Conservation (phyloP, 352 stramenopile genomes). For the Pythium rishiriense region DNA sequence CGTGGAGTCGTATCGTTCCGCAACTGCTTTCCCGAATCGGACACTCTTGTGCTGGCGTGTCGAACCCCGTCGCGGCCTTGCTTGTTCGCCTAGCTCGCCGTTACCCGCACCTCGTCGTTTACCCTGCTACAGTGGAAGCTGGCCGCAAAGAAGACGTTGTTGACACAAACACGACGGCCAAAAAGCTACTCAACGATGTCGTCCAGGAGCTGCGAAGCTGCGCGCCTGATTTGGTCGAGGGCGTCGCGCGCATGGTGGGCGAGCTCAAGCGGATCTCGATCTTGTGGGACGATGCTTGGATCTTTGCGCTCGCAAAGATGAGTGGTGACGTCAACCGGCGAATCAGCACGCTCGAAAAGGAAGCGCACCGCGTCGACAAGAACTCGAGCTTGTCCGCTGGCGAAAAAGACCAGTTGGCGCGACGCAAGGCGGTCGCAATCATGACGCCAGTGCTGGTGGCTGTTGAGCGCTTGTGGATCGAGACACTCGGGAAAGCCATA, state of each 20-base stretch:
- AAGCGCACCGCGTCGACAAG: slow-evolving; percentile 64
- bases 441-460: slow-evolving; percentile 80
- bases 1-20: slow-evolving; percentile 70
- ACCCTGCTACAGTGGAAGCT: slow-evolving; percentile 70
- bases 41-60: slow-evolving; percentile 55
- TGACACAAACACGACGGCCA: slow-evolving; percentile 9
- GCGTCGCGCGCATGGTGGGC: slow-evolving; percentile 60
- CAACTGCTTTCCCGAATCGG: slow-evolving; percentile 69
- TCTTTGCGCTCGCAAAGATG: slow-evolving; percentile 69
- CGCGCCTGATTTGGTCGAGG: slow-evolving; percentile 45
- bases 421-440: slow-evolving; percentile 77
- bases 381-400: slow-evolving; percentile 59
- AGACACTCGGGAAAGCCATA: slow-evolving; percentile 49
- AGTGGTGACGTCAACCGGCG: slow-evolving; percentile 66
- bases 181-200: slow-evolving; percentile 37
- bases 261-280: slow-evolving; percentile 80
- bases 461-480: slow-evolving; percentile 59
- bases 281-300: slow-evolving; percentile 86
- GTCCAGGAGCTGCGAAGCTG: slow-evolving; percentile 42
- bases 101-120: slow-evolving; percentile 70
- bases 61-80: slow-evolving; percentile 51
- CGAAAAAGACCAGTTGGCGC: slow-evolving; percentile 67
- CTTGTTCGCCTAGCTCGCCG: slow-evolving; percentile 64
- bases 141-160: slow-evolving; percentile 10
- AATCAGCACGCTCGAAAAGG: slow-evolving; percentile 73